A percentile compares a stretch with the other conserved stretches of the same genome.
Conservation (phyloP, 805 yeast species). For the Metschnikowia amazonensis region DNA sequence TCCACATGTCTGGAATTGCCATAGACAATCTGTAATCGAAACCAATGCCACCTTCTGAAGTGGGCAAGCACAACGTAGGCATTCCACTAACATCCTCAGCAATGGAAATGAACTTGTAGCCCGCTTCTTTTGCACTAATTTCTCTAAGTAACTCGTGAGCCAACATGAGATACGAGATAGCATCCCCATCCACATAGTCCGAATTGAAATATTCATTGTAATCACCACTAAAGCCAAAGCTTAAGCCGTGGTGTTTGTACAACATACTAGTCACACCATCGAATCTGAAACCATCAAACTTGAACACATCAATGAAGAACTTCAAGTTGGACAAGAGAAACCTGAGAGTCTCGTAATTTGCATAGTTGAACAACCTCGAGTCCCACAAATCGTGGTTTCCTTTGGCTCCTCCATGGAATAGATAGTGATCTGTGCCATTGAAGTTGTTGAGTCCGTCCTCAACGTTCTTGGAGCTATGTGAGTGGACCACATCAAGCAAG, state of each 20-base stretch:
- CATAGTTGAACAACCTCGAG: slow-evolving; percentile 89
- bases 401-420: slow-evolving; percentile 87
- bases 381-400: slow-evolving; percentile 95
- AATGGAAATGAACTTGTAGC: slow-evolving; percentile 58
- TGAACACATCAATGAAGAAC: slow-evolving; percentile 75
- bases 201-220: slow-evolving; percentile 85
- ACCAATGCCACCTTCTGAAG: slow-evolving; percentile 80
- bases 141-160: slow-evolving; percentile 77
- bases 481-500: slow-evolving; percentile 87
- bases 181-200: slow-evolving; percentile 80
- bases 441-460: slow-evolving; percentile 89
- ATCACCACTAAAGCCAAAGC: slow-evolving; percentile 86
- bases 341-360: slow-evolving; percentile 85
- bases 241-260: slow-evolving; percentile 88
- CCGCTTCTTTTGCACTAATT: slow-evolving; percentile 37
- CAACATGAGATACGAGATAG: slow-evolving; percentile 79
- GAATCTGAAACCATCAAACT: slow-evolving; percentile 92
- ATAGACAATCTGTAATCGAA: slow-evolving; percentile 90
- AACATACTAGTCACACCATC: slow-evolving; percentile 97
- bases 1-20: slow-evolving; percentile 99
- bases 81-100: slow-evolving; percentile 98
- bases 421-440: slow-evolving; percentile 94
- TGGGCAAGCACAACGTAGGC: slow-evolving; percentile 86
- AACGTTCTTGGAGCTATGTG: slow-evolving; percentile 93
- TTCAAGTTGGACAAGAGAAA: slow-evolving; percentile 82